phyloP scores from a whole-genome alignment of 495 filamentous ascomycete species.

The Xylaria sp. region DNA sequence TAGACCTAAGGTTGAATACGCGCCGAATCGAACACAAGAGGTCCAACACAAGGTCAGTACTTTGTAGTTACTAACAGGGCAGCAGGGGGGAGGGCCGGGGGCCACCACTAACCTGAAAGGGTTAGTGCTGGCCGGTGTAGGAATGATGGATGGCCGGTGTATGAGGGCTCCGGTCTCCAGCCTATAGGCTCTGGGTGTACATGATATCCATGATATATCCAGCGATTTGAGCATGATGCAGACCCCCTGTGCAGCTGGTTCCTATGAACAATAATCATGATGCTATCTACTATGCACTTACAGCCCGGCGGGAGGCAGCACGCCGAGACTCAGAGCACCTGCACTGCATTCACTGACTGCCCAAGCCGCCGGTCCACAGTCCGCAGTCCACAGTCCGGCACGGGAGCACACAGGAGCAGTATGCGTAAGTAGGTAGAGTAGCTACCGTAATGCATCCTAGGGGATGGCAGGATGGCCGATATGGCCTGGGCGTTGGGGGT shows the following conservation, averaged over 20 bases:
- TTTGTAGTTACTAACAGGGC: no score
- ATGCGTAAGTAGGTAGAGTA: no score
- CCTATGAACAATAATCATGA: background rate
- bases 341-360: background rate
- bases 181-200: background rate
- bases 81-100: no score
- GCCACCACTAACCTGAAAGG: no score
- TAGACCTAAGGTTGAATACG: no score
- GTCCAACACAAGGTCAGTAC: no score
- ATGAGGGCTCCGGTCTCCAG: no score
- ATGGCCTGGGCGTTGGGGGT: conserved; percentile 1
- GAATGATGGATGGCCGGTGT: no score
- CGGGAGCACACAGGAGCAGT: background rate
- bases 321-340: background rate
- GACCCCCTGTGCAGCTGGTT: background rate
- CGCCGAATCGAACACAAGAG: no score
- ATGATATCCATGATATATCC: background rate
- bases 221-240: conserved; percentile 3
- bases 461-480: conserved; percentile 15
- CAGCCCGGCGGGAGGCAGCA: no score
- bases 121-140: no score
- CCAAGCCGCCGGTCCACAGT: background rate
- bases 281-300: background rate
- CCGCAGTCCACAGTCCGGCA: background rate
- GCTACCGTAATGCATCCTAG: background rate